Evolutionary conservation across 768 basidiomycete species (phyloP), one percentile per base, ranked within the genome.

Genomic region (Serendipita sp.): DNA sequence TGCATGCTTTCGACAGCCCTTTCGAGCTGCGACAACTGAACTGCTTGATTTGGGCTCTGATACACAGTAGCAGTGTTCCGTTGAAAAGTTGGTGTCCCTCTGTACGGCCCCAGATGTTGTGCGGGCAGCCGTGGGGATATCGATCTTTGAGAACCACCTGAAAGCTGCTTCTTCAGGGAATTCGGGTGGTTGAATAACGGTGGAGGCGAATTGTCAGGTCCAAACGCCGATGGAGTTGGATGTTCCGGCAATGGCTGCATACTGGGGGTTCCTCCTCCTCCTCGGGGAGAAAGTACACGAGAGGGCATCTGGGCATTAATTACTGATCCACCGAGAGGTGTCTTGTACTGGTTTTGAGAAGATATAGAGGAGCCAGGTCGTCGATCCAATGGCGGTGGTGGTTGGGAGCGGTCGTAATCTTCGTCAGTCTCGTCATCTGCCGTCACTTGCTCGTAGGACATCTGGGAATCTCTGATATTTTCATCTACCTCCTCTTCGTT

Each of bases 361-460:
- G 90, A 90, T 56, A 85, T 71, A 16, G 90, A 86, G n/a, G 89
- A 91, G 23, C 81, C 80, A 3, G 90, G 86, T 23, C 89, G 82
- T 65, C 47, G 48, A 44, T 47, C 65, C 15, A 18, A 65, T 63
- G 23, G 13, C 34, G 3, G 63, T 23, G 60, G 65, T 44, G 32
- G 51, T 23, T 10, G 35, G 36, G 11, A 38, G 36, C 23, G 7
- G 46, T 34, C 46, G 23, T 52, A 35, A 32, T 65, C 45, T 51
- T 38, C 48, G 28, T 65, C 63, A 16, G 65, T 51, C 7, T 63
- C 65, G 4, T 65, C 65, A n/a, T 67, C 67, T n/a, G 66, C 36
- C 18, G 65, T 16, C 11, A 35, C 72, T 54, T 72, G 66, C 16
- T 74, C 68, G 36, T 70, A 70, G 30, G 72, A 70, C 15, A 67